These are phyloP conservation scores for Trichoderma asperelloides DNA, from an alignment of 495 filamentous ascomycete genomes.

Conservation along the genomic window DNA sequence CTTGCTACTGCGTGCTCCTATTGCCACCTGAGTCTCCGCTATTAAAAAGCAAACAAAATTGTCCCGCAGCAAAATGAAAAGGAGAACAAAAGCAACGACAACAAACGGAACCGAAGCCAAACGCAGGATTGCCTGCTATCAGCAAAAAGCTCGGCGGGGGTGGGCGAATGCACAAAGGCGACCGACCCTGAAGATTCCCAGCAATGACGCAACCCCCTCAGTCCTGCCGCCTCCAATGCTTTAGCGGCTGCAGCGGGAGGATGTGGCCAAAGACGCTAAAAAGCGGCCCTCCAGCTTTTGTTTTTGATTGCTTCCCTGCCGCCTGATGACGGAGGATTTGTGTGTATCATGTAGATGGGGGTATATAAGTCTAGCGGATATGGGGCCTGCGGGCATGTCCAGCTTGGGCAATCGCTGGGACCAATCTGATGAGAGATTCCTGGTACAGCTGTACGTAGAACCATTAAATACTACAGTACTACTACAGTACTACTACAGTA, in stretches of 20 bases:
- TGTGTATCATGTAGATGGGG: background rate
- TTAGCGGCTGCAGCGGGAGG: slow-evolving; percentile 6
- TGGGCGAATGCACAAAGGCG: background rate
- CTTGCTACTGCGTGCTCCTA: too few relatives aligned
- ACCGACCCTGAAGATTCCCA: background rate
- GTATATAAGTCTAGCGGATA: background rate
- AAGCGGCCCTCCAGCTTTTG: background rate
- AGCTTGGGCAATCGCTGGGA: too few relatives aligned
- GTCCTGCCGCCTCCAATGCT: background rate
- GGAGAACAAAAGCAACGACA: too few relatives aligned
- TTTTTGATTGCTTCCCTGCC: background rate
- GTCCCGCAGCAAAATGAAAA: background rate
- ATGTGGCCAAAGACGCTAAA: background rate
- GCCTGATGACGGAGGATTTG: background rate
- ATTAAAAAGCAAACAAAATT: background rate
- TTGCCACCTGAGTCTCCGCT: background rate
- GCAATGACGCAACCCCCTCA: slow-evolving; percentile 3
- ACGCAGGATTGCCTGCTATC: background rate
- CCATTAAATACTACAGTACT: too few relatives aligned
- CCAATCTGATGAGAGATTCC: too few relatives aligned
- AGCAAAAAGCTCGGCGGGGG: background rate
- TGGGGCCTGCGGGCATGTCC: too few relatives aligned
- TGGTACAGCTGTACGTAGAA: background rate
- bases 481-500: too few relatives aligned
- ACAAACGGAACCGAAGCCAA: too few relatives aligned